Evolutionary conservation across 352 stramenopile genomes (phyloP), one percentile per base, ranked within the genome.

Genomic region (Pythium rishiriense): DNA sequence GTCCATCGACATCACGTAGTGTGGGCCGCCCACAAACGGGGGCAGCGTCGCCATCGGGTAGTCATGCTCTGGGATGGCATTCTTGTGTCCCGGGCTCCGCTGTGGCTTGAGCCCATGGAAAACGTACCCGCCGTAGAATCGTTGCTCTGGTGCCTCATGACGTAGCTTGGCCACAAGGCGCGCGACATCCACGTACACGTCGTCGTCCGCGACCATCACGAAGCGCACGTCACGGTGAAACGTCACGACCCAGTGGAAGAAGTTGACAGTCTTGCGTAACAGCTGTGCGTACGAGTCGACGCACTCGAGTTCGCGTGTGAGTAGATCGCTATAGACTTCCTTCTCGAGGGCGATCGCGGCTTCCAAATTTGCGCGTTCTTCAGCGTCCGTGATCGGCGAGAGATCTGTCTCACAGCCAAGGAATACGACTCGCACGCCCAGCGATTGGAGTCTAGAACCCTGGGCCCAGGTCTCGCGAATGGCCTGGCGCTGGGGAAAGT

Each of bases 191-290:
- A 70, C 31, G 15, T 62, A 70, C 19, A 88, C 52, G 41, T 92
- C 83, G 53, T 93, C 83, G 49, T 92, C 84, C 17, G 58, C 53
- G 28, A 92, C 64, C 72, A 92, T 80, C 0, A 59, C 60, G 39
- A 45, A 71, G 3, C 12, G 31, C 15, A 17, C 37, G 4, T 9
- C 17, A 14, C 7, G 37, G 1, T 29, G 31, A 3, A 24, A 51
- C 29, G 28, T 49, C 1, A 41, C 24, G 17, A 29, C 33, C 39
- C 42, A 70, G 25, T 52, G 47, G n/a, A 70, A 25, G 46, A 92
- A 92, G n/a, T 62, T 58, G 14, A 76, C 79, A 11, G 79, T 72
- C 39, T 90, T 90, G n/a, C 78, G 53, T 0, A 80, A 54, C 43
- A 90, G 45, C 7, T 69, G 51, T 9, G 52, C 49, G 61, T 90